Base-by-base conservation (phyloP, 1,284 basidiomycete genomes). In the Ustilago xerochloae region DNA sequence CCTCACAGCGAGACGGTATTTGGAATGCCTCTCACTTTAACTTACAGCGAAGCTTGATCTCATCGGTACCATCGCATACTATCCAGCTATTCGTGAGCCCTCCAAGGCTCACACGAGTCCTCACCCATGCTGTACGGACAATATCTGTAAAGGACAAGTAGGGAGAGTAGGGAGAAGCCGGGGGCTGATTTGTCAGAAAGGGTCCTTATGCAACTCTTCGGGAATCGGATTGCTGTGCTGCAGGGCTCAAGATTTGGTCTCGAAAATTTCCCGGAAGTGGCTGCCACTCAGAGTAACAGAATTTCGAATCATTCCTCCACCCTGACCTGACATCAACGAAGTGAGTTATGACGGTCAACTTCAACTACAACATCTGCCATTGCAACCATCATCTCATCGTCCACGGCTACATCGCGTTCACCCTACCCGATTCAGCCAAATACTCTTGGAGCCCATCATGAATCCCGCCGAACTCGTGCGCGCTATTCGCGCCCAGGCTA, bases 401-500 rank as follows among this genome's bases (percentile, higher is more conserved):
- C 41, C 41, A 53, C 24, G 18, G 22, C 26, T 13, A 15, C 41
- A 24, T 16, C 39, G 28, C n/a, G 5, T 4, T 16, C 20, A 8
- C n/a, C 6, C 20, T 28, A 29, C n/a, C 16, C 49, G 3, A 9
- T 26, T 20, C 13, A 26, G 15, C 29, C 18, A 15, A 26, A 16
- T 22, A 13, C 8, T 26, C 18, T 26, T n/a, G 22, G 22, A 47
- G 4, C 13, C 18, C 22, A 20, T 5, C 9, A 72, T 72, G 69
- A 72, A 72, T 13, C 60, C 63, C 6, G 60, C 63, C 46, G 69
- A 72, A 43, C 47, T 72, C 32, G 69, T 66, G 1, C 69, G 67
- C 49, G 67, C 67, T 29, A 64, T 70, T n/a, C 67, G 67, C 53
- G 67, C 67, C 18, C 67, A 70, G 49, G 56, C 67, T 6, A 45